These are phyloP conservation scores for Phytophthora europaea DNA, from an alignment of 352 stramenopile genomes.

Conservation along the genomic window DNA sequence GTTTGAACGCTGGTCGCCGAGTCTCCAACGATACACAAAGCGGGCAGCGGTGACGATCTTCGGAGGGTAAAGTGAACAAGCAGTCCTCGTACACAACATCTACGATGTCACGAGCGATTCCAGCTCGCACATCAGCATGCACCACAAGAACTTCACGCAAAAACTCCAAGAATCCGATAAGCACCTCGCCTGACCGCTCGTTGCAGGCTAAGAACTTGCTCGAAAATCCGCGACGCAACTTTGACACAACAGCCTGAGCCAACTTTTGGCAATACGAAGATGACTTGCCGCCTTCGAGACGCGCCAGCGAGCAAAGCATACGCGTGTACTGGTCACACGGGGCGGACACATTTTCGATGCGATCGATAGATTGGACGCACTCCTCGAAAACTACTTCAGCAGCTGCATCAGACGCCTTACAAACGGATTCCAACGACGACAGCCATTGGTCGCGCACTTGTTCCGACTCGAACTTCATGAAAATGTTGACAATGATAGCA, in stretches of 20 bases:
- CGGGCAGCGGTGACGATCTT: conserved; percentile 69
- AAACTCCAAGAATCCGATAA: conserved; percentile 84
- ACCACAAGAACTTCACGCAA: conserved; percentile 74
- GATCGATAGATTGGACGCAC: conserved; percentile 67
- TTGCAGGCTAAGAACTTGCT: conserved; percentile 85
- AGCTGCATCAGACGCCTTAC: conserved; percentile 52
- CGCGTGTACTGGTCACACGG: conserved; percentile 79
- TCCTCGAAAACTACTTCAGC: conserved; percentile 72
- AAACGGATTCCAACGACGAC: conserved; percentile 82
- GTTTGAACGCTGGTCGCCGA: conserved; percentile 80
- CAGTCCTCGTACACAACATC: conserved; percentile 89
- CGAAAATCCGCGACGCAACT: conserved; percentile 77
- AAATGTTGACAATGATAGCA: conserved; percentile 62
- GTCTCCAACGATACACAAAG: conserved; percentile 85
- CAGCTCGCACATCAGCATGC: conserved; percentile 58
- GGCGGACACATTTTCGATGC: conserved; percentile 70
- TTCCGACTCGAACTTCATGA: conserved; percentile 73
- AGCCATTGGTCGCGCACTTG: conserved; percentile 89
- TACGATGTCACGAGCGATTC: conserved; percentile 72
- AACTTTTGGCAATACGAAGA: conserved; percentile 63
- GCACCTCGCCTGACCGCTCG: conserved; percentile 69
- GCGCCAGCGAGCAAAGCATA: conserved; percentile 77
- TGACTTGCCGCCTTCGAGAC: conserved; percentile 58
- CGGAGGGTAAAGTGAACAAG: conserved; percentile 82
- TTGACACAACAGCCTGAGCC: conserved; percentile 60